Percentiles rank a stretch among this genome's conserved stretches.
phyloP scores from a whole-genome alignment of 768 basidiomycete genomes.

The Suillus americanus region DNA sequence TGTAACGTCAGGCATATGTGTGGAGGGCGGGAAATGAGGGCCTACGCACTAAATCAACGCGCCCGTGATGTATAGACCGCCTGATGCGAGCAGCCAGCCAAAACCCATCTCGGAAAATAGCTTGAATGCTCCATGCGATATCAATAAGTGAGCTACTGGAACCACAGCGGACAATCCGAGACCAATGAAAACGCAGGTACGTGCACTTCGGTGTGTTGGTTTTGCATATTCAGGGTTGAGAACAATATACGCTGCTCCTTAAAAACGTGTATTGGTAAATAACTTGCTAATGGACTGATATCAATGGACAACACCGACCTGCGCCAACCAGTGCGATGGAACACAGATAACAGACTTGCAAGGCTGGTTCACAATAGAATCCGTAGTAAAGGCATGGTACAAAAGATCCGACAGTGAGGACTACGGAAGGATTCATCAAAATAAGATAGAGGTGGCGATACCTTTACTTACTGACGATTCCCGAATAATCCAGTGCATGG shows the following conservation, averaged over 20 bases:
- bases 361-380: constrained; percentile 63
- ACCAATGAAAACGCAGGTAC: constrained; percentile 76
- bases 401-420: constrained; percentile 77
- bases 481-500: constrained; percentile 73
- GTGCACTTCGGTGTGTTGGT: constrained; percentile 70
- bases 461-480: constrained; percentile 60
- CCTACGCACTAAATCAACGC: constrained; percentile 77
- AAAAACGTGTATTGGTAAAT: constrained; percentile 4
- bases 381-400: constrained; percentile 77
- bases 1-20: constrained; percentile 20
- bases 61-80: constrained; percentile 73
- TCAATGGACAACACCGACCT: constrained; percentile 43
- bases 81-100: constrained; percentile 67
- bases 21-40: constrained; percentile 30
- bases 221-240: constrained; percentile 76
- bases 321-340: constrained; percentile 52
- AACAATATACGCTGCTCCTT: constrained; percentile 74
- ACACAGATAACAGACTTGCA: constrained; percentile 55
- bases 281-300: constrained; percentile 13
- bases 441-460: constrained; percentile 2
- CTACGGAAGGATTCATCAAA: constrained; percentile 24
- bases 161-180: constrained; percentile 71
- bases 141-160: constrained; percentile 65
- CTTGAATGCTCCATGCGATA: constrained; percentile 55
- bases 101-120: constrained; percentile 66